Conservation (phyloP, 768 basidiomycete species). For the Suillus placidus region DNA sequence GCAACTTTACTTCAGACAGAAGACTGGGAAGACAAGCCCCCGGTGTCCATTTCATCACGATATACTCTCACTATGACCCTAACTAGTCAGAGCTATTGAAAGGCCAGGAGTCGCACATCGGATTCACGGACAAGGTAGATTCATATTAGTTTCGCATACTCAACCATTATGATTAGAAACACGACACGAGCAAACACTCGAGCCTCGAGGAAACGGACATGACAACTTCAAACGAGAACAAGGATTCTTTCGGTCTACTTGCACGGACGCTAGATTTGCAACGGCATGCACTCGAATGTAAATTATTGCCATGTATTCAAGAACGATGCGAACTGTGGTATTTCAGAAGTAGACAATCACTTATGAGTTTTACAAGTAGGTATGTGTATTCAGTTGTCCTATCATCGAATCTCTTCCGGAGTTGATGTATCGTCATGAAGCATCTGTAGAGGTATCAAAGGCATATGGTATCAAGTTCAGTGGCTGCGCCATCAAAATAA, state of each 20-base stretch:
- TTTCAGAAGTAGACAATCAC: not conserved
- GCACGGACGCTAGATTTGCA: not conserved
- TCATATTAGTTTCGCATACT: not conserved
- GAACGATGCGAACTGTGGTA: not conserved
- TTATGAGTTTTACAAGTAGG: not conserved
- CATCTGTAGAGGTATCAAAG: not conserved
- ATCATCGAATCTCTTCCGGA: not conserved
- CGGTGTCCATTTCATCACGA: not conserved
- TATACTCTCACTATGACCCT: not conserved
- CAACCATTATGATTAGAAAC: not conserved
- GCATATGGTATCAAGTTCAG: not conserved
- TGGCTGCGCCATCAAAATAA: not conserved
- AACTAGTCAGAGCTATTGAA: not conserved
- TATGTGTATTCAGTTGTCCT: not conserved
- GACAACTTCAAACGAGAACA: not conserved
- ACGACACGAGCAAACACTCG: not conserved
- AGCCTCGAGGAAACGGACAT: too few species aligned
- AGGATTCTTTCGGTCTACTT: not conserved
- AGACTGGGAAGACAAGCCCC: not conserved
- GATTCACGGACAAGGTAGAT: not conserved
- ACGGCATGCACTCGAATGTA: not conserved
- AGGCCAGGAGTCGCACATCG: not conserved
- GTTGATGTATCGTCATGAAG: not conserved
- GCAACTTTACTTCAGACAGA: not conserved
- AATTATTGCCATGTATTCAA: not conserved